phyloP scores from a whole-genome alignment of 164 flowering plant genomes.

The Vitis rupestris region DNA sequence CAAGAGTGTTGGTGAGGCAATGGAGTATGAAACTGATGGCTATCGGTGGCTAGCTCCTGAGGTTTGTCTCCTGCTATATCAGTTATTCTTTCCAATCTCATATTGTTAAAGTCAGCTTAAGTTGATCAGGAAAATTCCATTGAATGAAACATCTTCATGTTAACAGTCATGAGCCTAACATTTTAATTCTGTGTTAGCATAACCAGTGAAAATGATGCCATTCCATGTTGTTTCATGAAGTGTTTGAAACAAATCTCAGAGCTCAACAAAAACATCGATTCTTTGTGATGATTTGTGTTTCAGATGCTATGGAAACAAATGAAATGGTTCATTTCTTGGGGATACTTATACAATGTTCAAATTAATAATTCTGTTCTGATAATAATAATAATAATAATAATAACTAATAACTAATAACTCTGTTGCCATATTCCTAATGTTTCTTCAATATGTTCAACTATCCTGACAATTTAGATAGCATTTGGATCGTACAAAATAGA shows the following conservation, averaged over 20 bases:
- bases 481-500: neutral
- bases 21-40: conserved; percentile 94
- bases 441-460: neutral
- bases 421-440: neutral
- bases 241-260: too few relatives aligned
- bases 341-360: neutral
- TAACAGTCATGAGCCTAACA: too few relatives aligned
- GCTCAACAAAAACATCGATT: too few relatives aligned
- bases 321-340: neutral
- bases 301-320: neutral
- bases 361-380: neutral
- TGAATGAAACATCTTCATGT: too few relatives aligned
- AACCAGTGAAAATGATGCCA: too few relatives aligned
- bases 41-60: conserved; percentile 98
- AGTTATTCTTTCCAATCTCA: neutral
- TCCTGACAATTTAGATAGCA: neutral
- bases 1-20: conserved; percentile 73
- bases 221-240: too few relatives aligned
- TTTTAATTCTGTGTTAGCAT: too few relatives aligned
- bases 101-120: neutral
- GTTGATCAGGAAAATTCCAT: too few relatives aligned
- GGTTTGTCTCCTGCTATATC: conserved; percentile 48
- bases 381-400: too few relatives aligned
- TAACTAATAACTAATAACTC: neutral
- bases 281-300: neutral